phyloP scores from a whole-genome alignment of 768 basidiomycete species.

The Phlebiopsis flavidoalba region DNA sequence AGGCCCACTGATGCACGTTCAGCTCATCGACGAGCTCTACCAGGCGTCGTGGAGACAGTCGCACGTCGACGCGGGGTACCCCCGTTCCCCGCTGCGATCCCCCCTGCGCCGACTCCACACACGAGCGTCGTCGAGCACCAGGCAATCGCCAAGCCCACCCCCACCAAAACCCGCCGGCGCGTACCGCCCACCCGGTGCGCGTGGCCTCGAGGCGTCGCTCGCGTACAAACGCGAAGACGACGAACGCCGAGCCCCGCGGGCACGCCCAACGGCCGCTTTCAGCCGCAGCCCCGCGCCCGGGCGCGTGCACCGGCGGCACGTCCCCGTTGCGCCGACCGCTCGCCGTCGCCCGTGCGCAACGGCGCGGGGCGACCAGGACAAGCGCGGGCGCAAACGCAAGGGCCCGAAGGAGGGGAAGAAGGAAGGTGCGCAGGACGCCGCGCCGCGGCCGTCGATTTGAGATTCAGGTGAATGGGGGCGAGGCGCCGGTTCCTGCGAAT shows the following conservation, averaged over 20 bases:
- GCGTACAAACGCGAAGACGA: constrained; percentile 92
- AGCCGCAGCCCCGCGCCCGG: constrained; percentile 49
- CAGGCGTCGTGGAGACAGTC: constrained; percentile 82
- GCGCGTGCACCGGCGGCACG: constrained; percentile 41
- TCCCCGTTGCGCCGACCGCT: constrained; percentile 67
- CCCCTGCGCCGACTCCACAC: constrained; percentile 61
- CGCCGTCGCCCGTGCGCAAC: constrained; percentile 43
- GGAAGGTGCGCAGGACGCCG: constrained; percentile 20
- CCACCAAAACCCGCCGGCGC: constrained; percentile 75
- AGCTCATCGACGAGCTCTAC: constrained; percentile 83
- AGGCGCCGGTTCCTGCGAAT: constrained; percentile 15
- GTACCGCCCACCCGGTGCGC: constrained; percentile 90
- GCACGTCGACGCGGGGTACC: constrained; percentile 59
- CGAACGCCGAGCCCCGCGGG: constrained; percentile 44
- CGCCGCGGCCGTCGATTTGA: constrained; percentile 32
- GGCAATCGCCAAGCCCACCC: constrained; percentile 47
- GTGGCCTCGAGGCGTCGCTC: constrained; percentile 82
- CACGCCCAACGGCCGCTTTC: constrained; percentile 60
- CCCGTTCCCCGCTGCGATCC: constrained; percentile 62
- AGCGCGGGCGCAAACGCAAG: constrained; percentile 49
- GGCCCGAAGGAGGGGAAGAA: constrained; percentile 39
- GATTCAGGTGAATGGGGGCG: constrained; percentile 21
- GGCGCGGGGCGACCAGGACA: constrained; percentile 37
- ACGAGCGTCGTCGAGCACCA: constrained; percentile 48
- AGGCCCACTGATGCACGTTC: constrained; percentile 82